Conservation (phyloP, 352 stramenopile species). For the Phytophthora meadii region DNA sequence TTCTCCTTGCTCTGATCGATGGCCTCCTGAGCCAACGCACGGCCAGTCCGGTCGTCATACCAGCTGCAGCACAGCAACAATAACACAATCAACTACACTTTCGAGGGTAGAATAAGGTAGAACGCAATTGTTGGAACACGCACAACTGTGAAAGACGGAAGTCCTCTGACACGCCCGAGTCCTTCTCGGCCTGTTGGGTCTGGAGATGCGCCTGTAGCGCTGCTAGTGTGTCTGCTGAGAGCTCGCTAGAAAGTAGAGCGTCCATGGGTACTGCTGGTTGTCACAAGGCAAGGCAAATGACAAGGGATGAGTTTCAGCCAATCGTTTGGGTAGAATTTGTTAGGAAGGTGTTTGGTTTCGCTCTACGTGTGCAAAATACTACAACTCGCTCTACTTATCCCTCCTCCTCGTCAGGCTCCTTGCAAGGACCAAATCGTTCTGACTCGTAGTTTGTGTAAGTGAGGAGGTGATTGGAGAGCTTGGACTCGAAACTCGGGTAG, state of each 20-base stretch:
- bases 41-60: conserved; percentile 61
- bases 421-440: conserved; percentile 45
- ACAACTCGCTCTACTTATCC: conserved; percentile 8
- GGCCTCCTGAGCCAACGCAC: conserved; percentile 53
- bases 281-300: not conserved
- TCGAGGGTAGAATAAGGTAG: not conserved
- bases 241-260: conserved; percentile 49
- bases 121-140: conserved; percentile 6
- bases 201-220: conserved; percentile 59
- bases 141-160: conserved; percentile 69
- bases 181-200: conserved; percentile 44
- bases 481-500: conserved; percentile 58
- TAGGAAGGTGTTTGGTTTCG: conserved; percentile 4
- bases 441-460: conserved; percentile 68
- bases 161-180: conserved; percentile 53
- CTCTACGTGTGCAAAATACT: not conserved
- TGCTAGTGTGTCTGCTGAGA: conserved; percentile 60
- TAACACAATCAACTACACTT: not conserved
- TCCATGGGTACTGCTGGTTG: conserved; percentile 29
- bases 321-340: conserved; percentile 23
- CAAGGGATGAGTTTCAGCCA: conserved; percentile 24
- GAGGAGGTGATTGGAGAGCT: conserved; percentile 59
- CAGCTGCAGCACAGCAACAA: conserved; percentile 35
- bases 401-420: conserved; percentile 31
- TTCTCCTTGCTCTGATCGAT: conserved; percentile 59